Evolutionary conservation across 495 filamentous ascomycete species (phyloP).

Genomic region (Xylaria bambusicola): DNA sequence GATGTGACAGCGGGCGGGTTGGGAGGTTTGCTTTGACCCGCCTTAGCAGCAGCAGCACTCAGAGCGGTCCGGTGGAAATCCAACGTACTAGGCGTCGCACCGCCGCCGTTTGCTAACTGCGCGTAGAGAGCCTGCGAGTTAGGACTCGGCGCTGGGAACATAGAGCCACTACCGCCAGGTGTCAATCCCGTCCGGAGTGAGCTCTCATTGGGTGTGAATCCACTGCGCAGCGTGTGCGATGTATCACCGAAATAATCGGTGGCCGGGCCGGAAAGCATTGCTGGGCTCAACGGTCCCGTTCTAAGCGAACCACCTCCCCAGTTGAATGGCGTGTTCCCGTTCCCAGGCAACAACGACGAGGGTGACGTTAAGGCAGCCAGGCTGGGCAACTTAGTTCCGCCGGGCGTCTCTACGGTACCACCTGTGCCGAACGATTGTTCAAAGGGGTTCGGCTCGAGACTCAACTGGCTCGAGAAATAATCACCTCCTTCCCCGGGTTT

Average conservation of each 20-base stretch:
- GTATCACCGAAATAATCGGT: constrained; percentile 74
- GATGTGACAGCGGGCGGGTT: constrained; percentile 42
- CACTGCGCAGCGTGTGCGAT: constrained; percentile 70
- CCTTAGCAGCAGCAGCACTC: constrained; percentile 68
- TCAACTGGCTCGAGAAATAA: constrained; percentile 66
- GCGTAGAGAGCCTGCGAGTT: constrained; percentile 80
- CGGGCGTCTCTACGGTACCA: constrained; percentile 74
- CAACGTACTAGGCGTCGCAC: constrained; percentile 82
- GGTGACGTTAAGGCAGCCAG: constrained; percentile 92
- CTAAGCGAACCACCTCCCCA: constrained; percentile 85
- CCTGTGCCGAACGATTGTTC: constrained; percentile 83
- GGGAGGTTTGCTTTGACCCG: constrained; percentile 48
- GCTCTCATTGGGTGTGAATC: constrained; percentile 96
- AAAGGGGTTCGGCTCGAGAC: constrained; percentile 92
- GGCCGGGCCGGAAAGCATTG: constrained; percentile 90
- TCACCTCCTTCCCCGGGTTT: constrained; percentile 65
- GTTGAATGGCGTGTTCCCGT: constrained; percentile 66
- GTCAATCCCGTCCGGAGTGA: constrained; percentile 89
- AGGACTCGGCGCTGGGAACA: constrained; percentile 93
- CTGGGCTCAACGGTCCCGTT: constrained; percentile 91
- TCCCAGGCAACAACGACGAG: constrained; percentile 72
- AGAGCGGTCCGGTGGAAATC: constrained; percentile 95
- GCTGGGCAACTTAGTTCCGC: constrained; percentile 85
- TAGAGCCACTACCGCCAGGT: constrained; percentile 92
- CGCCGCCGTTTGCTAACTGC: constrained; percentile 69